Conservation (phyloP, 129 eudicot species). For the Lactuca saligna region DNA sequence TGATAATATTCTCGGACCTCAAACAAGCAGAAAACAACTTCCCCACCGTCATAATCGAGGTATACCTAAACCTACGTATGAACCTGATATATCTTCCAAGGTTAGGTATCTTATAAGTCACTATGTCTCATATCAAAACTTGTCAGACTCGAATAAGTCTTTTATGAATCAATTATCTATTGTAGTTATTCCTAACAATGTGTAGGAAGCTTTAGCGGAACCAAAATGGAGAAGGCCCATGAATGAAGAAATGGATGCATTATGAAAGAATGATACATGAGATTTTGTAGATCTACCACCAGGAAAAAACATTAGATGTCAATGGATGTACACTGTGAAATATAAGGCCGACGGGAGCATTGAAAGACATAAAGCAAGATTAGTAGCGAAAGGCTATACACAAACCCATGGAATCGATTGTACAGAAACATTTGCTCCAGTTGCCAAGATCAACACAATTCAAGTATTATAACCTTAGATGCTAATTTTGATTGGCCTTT, state of each 20-base stretch:
- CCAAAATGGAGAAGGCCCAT: not conserved
- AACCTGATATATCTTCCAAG: conserved; percentile 5
- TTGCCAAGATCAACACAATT: not conserved
- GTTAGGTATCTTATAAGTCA: conserved; percentile 20
- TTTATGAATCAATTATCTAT: conserved; percentile 20
- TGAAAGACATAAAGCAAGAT: not conserved
- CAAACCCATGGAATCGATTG: not conserved
- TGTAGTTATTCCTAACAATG: not conserved
- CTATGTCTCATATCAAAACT: not conserved
- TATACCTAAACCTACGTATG: conserved; percentile 22
- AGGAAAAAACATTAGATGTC: not conserved
- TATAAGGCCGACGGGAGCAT: not conserved
- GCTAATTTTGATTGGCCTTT: not conserved
- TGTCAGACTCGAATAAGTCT: conserved; percentile 10
- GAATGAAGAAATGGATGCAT: not conserved
- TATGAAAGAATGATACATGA: not conserved
- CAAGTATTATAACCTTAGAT: not conserved
- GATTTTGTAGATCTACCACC: not conserved
- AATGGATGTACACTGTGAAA: not conserved
- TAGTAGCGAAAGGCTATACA: not conserved
- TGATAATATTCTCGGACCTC: not conserved
- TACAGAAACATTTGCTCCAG: not conserved
- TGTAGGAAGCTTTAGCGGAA: not conserved
- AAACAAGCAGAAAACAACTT: not conserved
- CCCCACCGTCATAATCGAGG: conserved; percentile 15